Conservation (phyloP, 129 eudicot species). For the Flaveria robusta region DNA sequence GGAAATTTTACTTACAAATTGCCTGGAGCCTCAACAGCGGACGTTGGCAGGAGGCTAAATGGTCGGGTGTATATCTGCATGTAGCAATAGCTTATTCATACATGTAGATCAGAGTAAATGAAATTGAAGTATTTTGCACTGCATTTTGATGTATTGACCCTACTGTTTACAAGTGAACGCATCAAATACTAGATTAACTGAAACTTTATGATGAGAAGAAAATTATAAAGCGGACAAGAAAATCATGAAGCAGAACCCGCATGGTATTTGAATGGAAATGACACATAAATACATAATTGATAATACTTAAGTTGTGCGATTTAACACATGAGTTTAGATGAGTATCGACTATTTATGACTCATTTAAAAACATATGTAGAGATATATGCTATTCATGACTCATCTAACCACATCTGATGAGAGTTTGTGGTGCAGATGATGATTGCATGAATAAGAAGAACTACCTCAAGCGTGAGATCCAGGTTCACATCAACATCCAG, state of each 20-base stretch:
- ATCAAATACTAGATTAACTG: background rate
- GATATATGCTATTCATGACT: background rate
- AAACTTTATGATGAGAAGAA: background rate
- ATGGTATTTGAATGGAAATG: background rate
- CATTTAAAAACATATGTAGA: background rate
- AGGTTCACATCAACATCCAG: constrained; percentile 82
- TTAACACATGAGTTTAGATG: background rate
- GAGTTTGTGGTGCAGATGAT: background rate
- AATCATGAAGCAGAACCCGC: background rate
- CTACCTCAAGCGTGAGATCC: constrained; percentile 78
- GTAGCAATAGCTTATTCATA: background rate
- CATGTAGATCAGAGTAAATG: background rate
- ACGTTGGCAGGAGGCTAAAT: constrained; percentile 62
- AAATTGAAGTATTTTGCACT: background rate
- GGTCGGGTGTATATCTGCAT: constrained; percentile 72
- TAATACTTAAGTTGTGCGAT: background rate
- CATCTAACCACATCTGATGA: too few relatives aligned
- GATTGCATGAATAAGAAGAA: constrained; percentile 14
- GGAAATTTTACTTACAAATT: constrained; percentile 52
- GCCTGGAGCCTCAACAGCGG: constrained; percentile 80
- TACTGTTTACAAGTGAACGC: background rate
- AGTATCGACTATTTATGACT: background rate
- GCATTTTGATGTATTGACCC: background rate
- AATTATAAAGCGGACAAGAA: background rate
- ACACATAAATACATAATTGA: too few relatives aligned